These are phyloP conservation scores for Botrytis galanthina DNA, from an alignment of 2,329 filamentous ascomycete species.

Conservation along the genomic window DNA sequence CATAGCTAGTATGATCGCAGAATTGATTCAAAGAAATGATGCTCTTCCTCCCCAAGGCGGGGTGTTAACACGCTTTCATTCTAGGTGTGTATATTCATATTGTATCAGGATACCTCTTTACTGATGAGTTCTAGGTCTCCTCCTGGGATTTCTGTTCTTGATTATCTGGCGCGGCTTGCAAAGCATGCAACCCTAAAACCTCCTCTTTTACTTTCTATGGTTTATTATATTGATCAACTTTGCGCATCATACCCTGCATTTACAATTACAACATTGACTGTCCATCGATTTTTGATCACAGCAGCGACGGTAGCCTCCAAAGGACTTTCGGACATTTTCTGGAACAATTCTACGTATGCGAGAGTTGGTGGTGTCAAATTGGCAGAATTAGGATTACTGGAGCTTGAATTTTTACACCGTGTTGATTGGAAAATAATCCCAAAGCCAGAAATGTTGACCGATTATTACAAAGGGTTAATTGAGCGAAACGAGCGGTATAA, in stretches of 20 bases:
- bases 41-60: conserved; percentile 79
- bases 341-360: conserved; percentile 97
- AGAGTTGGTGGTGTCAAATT: conserved; percentile 89
- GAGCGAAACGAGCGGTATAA: conserved; percentile 61
- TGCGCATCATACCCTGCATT: conserved; percentile 92
- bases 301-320: conserved; percentile 95
- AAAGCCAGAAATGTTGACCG: conserved; percentile 86
- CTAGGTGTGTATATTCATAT: conserved; percentile 56
- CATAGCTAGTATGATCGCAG: conserved; percentile 92
- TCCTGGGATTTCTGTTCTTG: conserved; percentile 88
- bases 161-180: conserved; percentile 89
- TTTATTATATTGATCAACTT: conserved; percentile 95
- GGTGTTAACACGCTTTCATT: conserved; percentile 91
- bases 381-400: conserved; percentile 82
- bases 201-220: conserved; percentile 94
- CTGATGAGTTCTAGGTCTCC: conserved; percentile 46
- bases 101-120: not conserved
- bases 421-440: conserved; percentile 98
- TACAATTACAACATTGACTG: conserved; percentile 92
- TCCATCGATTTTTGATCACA: conserved; percentile 95
- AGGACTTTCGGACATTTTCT: conserved; percentile 93
- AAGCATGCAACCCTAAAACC: conserved; percentile 92
- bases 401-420: conserved; percentile 87
- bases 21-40: conserved; percentile 92
- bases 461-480: conserved; percentile 88